These are phyloP conservation scores for Knufia fluminis DNA, from an alignment of 2,329 filamentous ascomycete genomes.

Conservation along the genomic window DNA sequence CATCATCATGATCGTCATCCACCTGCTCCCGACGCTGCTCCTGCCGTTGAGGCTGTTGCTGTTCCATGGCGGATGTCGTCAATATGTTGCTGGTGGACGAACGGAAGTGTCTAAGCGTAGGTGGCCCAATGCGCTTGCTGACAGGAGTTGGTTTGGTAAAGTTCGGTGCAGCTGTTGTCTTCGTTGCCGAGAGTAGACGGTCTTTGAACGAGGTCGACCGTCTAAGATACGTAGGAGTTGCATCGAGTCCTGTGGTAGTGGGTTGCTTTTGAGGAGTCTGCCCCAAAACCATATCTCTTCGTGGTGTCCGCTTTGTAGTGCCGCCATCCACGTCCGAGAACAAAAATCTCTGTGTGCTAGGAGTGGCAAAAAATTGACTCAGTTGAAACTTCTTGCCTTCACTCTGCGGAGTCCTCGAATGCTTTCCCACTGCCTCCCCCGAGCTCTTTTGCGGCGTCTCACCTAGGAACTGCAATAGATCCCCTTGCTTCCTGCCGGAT, in stretches of 20 bases:
- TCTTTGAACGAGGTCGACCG: constrained; percentile 23
- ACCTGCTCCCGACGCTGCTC: constrained; percentile 19
- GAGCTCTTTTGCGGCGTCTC: constrained; percentile 4
- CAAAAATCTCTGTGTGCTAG: constrained; percentile 35
- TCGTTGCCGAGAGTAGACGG: constrained; percentile 13
- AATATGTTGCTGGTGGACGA: constrained; percentile 6
- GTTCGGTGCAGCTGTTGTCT: neutral
- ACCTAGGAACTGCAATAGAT: constrained; percentile 4
- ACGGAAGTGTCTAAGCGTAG: constrained; percentile 11
- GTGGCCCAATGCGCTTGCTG: constrained; percentile 12
- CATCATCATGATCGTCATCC: constrained; percentile 34
- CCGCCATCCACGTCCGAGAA: constrained; percentile 13
- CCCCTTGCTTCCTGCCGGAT: constrained; percentile 15
- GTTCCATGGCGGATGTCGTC: neutral
- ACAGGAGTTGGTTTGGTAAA: constrained; percentile 6
- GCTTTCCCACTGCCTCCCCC: constrained; percentile 1
- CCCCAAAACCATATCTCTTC: constrained; percentile 12
- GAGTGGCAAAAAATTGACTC: constrained; percentile 38
- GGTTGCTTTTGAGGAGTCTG: constrained; percentile 8
- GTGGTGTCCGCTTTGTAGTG: neutral
- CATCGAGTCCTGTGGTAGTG: constrained; percentile 8
- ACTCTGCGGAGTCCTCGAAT: constrained; percentile 33
- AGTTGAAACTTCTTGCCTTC: constrained; percentile 38
- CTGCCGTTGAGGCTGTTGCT: neutral
- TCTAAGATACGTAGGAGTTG: constrained; percentile 21